Conservation (phyloP, 129 eudicot species). For the Escallonia rubra region DNA sequence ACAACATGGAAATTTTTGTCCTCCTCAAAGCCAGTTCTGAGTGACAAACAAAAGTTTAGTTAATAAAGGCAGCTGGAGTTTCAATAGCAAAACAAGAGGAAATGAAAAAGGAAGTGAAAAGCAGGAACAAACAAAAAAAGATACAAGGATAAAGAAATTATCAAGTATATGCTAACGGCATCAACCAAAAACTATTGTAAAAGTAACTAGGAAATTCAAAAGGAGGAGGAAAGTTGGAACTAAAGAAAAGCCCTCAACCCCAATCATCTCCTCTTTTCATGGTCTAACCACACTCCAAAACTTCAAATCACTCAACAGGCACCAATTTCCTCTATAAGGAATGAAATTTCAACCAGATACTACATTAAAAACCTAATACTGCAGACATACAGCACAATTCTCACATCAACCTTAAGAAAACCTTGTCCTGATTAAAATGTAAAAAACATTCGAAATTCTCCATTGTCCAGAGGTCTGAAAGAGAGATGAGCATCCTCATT, state of each 20-base stretch:
- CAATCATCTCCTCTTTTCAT: background rate
- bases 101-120: background rate
- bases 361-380: background rate
- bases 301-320: background rate
- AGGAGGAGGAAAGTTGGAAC: background rate
- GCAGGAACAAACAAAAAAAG: background rate
- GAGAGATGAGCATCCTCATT: background rate
- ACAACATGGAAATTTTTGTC: slow-evolving; percentile 96
- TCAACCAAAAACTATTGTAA: background rate
- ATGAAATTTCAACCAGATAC: background rate
- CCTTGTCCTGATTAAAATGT: no score
- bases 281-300: background rate
- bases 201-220: background rate
- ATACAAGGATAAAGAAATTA: no score
- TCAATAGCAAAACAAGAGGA: slow-evolving; percentile 3
- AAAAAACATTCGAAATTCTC: background rate
- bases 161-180: background rate
- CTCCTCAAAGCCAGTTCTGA: slow-evolving; percentile 99
- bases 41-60: slow-evolving; percentile 13
- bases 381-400: no score
- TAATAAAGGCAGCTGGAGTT: slow-evolving; percentile 8
- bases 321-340: background rate
- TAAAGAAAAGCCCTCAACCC: background rate
- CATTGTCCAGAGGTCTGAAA: background rate
- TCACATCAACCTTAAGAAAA: no score